A percentile compares a stretch with the other conserved stretches of the same genome.
These are phyloP conservation scores for Taphrina pruni DNA, from an alignment of 1,139 yeast species.

Conservation along the genomic window DNA sequence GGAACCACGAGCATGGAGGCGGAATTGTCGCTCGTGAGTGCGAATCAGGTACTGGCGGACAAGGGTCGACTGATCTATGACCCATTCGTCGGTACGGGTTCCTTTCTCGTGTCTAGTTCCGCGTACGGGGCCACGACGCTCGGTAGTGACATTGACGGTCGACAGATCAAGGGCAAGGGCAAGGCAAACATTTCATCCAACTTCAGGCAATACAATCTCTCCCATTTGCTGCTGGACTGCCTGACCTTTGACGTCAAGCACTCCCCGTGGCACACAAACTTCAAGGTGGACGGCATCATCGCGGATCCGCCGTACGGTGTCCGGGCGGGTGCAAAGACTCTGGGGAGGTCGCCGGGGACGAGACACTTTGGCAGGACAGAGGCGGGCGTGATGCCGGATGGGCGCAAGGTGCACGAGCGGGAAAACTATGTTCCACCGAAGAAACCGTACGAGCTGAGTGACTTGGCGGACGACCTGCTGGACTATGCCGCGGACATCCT, in stretches of 20 bases:
- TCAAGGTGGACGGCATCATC: conserved; percentile 76
- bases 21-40: conserved; percentile 43
- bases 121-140: conserved; percentile 75
- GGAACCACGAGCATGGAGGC: conserved; percentile 98
- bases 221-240: conserved; percentile 68
- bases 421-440: conserved; percentile 91
- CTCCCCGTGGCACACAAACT: conserved; percentile 70
- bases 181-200: conserved; percentile 60
- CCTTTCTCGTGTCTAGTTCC: conserved; percentile 87
- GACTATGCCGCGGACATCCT: conserved; percentile 73
- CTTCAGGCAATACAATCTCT: conserved; percentile 74
- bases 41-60: conserved; percentile 55
- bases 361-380: conserved; percentile 21
- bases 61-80: conserved; percentile 75
- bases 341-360: conserved; percentile 74
- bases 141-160: conserved; percentile 86
- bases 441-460: conserved; percentile 82
- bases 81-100: conserved; percentile 97
- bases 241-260: conserved; percentile 95
- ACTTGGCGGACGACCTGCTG: conserved; percentile 75
- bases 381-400: conserved; percentile 30
- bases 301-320: conserved; percentile 99
- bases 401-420: conserved; percentile 69
- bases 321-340: conserved; percentile 89
- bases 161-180: conserved; percentile 72